These are phyloP conservation scores for Ceratopteris richardii DNA, from an alignment of 75 land plant genomes.

Conservation along the genomic window DNA sequence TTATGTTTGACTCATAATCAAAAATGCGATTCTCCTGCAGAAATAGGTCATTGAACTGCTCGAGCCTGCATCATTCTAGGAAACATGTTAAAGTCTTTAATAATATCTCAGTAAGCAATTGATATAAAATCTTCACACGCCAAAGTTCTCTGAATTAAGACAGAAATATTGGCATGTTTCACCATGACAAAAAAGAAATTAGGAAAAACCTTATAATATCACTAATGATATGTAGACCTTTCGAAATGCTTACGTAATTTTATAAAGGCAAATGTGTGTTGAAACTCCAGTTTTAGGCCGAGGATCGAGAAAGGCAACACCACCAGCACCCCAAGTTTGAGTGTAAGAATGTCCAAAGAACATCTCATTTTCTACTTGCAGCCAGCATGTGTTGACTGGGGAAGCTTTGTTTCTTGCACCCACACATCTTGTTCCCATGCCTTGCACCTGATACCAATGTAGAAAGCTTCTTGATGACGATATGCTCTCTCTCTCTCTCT, in stretches of 20 bases:
- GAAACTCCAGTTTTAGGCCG: constrained; percentile 15
- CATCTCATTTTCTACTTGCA: constrained; percentile 50
- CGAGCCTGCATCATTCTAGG: constrained; percentile 45
- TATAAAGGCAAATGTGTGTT: constrained; percentile 58
- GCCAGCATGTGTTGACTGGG: constrained; percentile 61
- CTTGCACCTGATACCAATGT: constrained; percentile 84
- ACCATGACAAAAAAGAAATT: not conserved
- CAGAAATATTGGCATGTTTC: too few relatives aligned
- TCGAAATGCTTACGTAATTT: constrained; percentile 95
- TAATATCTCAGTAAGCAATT: too few relatives aligned
- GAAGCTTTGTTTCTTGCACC: constrained; percentile 58
- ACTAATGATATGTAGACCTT: constrained; percentile 1
- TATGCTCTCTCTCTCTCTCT: too few relatives aligned
- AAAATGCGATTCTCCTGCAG: constrained; percentile 55
- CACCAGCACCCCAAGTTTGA: constrained; percentile 75
- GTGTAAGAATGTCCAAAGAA: constrained; percentile 68
- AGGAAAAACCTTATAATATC: not conserved
- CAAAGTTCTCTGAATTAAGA: too few relatives aligned
- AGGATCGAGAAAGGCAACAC: constrained; percentile 89
- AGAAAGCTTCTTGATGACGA: too few relatives aligned
- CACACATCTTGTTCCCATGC: constrained; percentile 49
- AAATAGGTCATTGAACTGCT: constrained; percentile 85
- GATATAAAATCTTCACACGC: too few relatives aligned
- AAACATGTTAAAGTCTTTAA: too few relatives aligned
- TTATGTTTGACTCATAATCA: constrained; percentile 1